phyloP scores from a whole-genome alignment of 352 stramenopile species.

The Globisporangium canariense region DNA sequence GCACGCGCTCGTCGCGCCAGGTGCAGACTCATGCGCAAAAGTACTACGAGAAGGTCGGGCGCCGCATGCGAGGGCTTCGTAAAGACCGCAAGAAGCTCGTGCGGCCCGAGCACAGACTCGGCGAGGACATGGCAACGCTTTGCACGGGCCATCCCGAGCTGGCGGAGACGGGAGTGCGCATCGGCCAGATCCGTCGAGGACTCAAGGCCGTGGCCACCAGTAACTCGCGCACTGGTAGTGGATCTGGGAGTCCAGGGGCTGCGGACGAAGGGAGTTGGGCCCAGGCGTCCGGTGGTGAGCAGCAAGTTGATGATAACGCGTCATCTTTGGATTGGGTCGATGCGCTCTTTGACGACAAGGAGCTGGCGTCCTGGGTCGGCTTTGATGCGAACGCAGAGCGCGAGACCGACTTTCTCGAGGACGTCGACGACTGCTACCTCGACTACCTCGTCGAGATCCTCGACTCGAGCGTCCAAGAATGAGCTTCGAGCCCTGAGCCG shows the following conservation, averaged over 20 bases:
- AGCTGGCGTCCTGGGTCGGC: constrained; percentile 1
- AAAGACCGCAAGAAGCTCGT: too few species aligned
- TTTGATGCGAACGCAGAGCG: not conserved
- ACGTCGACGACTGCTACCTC: constrained; percentile 12
- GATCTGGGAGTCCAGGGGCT: not conserved
- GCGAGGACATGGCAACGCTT: constrained; percentile 30
- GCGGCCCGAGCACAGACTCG: constrained; percentile 50
- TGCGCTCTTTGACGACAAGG: not conserved
- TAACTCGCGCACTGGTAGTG: not conserved
- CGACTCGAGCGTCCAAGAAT: constrained; percentile 3
- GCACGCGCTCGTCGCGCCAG: too few species aligned
- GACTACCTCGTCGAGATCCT: constrained; percentile 12
- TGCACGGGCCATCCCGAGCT: constrained; percentile 4
- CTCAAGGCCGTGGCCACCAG: not conserved
- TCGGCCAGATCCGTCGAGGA: not conserved
- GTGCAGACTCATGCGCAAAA: too few species aligned
- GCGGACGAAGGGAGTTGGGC: constrained; percentile 2
- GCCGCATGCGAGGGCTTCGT: too few species aligned
- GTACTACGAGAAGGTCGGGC: too few species aligned
- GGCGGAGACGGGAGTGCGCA: not conserved
- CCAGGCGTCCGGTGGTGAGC: not conserved
- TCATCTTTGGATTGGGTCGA: not conserved
- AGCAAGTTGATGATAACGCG: not conserved
- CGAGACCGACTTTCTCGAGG: not conserved
- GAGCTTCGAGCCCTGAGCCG: not conserved